These are phyloP conservation scores for Trichomonascaceae sp. DNA, from an alignment of 1,139 yeast species.

Conservation along the genomic window DNA sequence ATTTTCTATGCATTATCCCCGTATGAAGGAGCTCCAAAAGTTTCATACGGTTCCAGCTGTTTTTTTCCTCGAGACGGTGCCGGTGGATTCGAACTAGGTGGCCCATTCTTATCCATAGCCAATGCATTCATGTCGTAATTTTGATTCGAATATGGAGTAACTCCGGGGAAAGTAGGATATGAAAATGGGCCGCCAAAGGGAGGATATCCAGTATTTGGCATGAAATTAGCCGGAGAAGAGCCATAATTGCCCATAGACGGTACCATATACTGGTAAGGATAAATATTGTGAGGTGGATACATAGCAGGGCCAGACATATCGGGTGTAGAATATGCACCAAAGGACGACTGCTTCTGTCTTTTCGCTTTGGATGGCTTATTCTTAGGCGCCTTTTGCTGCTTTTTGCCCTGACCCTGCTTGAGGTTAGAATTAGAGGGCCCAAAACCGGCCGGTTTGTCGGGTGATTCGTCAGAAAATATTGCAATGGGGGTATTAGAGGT, in stretches of 20 bases:
- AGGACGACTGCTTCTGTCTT: neutral
- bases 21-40: conserved; percentile 12
- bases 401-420: neutral
- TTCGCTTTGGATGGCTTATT: neutral
- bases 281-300: conserved; percentile 4
- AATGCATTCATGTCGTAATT: neutral
- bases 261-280: neutral
- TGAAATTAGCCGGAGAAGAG: neutral
- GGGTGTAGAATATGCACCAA: neutral
- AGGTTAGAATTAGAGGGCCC: neutral
- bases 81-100: neutral
- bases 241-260: neutral
- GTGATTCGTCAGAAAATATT: conserved; percentile 18
- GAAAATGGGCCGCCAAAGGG: neutral
- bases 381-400: neutral
- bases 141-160: neutral
- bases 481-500: conserved; percentile 11
- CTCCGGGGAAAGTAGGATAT: neutral
- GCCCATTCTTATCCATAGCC: neutral
- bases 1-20: conserved; percentile 10
- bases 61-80: conserved; percentile 4
- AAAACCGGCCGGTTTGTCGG: conserved; percentile 14
- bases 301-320: conserved; percentile 1
- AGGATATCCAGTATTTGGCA: neutral
- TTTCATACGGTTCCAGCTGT: conserved; percentile 8